Conservation (phyloP, 1,284 basidiomycete species). For the Ustilago vetiveriae region DNA sequence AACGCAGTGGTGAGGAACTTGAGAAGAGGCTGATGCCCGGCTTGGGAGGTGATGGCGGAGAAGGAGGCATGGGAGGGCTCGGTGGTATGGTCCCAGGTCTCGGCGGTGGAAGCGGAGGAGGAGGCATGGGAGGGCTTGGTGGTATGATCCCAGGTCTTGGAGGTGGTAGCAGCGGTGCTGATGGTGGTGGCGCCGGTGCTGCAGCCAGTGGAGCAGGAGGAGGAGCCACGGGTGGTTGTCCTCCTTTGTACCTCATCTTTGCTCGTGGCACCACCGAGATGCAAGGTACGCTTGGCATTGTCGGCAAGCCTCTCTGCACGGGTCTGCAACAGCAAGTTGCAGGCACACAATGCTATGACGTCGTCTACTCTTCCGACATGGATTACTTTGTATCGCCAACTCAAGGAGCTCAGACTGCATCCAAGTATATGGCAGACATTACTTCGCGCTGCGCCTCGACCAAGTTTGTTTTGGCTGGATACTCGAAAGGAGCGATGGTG, state of each 20-base stretch:
- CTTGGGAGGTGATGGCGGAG: conserved; percentile 3
- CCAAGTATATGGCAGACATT: conserved; percentile 8
- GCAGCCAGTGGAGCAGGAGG: neutral
- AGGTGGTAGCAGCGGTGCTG: neutral
- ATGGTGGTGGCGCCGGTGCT: neutral
- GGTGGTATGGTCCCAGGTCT: neutral
- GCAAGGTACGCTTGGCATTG: conserved; percentile 41
- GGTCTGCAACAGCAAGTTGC: conserved; percentile 12
- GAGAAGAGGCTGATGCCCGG: too few relatives aligned
- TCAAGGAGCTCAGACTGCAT: conserved; percentile 10
- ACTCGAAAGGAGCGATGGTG: conserved; percentile 39
- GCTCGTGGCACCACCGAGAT: conserved; percentile 34
- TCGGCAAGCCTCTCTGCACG: conserved; percentile 30
- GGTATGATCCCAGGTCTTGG: neutral
- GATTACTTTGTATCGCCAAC: conserved; percentile 30
- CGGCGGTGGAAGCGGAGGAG: neutral
- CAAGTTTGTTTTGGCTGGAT: conserved; percentile 28
- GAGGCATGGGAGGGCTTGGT: neutral
- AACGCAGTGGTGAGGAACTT: too few relatives aligned
- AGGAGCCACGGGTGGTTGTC: conserved; percentile 11
- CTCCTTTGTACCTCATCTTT: conserved; percentile 33
- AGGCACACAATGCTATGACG: conserved; percentile 35
- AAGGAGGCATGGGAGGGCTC: neutral
- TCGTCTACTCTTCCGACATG: conserved; percentile 14
- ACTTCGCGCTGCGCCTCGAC: conserved; percentile 14